These are phyloP conservation scores for Glycine latifolia DNA, from an alignment of 306 rosid genomes.

Conservation along the genomic window DNA sequence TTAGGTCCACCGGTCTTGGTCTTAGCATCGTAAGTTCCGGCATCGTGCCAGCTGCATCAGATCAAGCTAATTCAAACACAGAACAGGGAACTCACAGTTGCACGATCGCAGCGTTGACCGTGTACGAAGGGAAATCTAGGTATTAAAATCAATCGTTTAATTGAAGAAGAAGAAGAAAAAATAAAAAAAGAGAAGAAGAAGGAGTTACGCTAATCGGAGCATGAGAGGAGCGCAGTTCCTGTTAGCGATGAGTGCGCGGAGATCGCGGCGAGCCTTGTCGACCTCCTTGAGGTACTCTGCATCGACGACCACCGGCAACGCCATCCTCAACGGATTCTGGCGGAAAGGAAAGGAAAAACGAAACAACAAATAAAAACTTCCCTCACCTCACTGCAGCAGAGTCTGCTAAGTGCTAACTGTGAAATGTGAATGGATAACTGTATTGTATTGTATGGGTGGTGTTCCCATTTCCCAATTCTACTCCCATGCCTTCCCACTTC, in stretches of 20 bases:
- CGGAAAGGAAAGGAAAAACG: neutral
- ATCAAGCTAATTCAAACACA: neutral
- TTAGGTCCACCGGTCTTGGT: conserved; percentile 91
- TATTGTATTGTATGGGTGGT: conserved; percentile 9
- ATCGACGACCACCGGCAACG: conserved; percentile 75
- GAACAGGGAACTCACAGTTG: neutral
- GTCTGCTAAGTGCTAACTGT: neutral
- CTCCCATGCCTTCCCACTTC: neutral
- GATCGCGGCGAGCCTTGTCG: conserved; percentile 91
- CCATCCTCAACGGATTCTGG: conserved; percentile 52
- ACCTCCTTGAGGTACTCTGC: conserved; percentile 74
- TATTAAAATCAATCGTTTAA: neutral
- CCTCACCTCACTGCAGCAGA: neutral
- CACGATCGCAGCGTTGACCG: conserved; percentile 41
- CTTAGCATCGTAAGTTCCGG: conserved; percentile 83
- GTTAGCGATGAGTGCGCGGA: conserved; percentile 83
- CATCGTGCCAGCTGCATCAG: conserved; percentile 88
- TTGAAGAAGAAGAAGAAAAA: neutral
- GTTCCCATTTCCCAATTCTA: neutral
- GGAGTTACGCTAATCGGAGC: conserved; percentile 87
- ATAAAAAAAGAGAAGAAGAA: conserved; percentile 5
- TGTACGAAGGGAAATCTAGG: neutral
- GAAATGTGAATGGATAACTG: conserved; percentile 31
- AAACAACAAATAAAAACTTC: neutral
- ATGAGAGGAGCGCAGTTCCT: conserved; percentile 89